Conservation (phyloP, 495 filamentous ascomycete genomes). For the Glarea lozoyensis region DNA sequence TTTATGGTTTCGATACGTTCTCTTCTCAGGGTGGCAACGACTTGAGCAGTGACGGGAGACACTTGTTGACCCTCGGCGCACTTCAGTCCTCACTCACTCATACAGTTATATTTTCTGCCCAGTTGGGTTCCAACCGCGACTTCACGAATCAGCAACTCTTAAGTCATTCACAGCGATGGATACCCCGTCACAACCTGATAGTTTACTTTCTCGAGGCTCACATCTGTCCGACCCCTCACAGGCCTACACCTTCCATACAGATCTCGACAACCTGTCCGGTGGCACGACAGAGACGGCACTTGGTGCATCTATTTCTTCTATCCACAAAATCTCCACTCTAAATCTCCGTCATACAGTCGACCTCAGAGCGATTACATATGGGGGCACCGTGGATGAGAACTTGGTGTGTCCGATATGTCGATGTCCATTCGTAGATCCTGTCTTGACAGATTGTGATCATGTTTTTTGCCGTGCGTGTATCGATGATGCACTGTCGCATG, state of each 20-base stretch:
- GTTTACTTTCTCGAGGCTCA: not conserved
- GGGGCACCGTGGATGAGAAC: conserved; percentile 60
- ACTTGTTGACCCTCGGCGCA: no score
- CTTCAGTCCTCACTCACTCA: not conserved
- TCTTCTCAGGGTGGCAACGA: no score
- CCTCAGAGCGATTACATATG: conserved; percentile 62
- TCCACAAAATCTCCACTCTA: not conserved
- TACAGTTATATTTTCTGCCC: no score
- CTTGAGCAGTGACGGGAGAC: no score
- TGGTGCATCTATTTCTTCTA: not conserved
- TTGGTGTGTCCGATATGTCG: conserved; percentile 80
- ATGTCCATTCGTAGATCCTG: conserved; percentile 60
- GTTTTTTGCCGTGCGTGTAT: conserved; percentile 70
- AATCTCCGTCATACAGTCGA: conserved; percentile 34
- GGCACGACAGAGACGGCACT: not conserved
- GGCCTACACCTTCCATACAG: not conserved
- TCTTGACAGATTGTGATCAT: conserved; percentile 67
- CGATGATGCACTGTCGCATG: conserved; percentile 42
- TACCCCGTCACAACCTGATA: no score
- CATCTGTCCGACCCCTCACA: not conserved
- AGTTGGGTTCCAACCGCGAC: no score
- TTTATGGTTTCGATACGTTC: no score
- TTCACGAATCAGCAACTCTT: no score
- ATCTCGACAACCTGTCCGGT: not conserved
- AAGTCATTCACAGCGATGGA: no score